Base-by-base conservation (phyloP, 768 basidiomycete species). In the Hypsizygus marmoreus region DNA sequence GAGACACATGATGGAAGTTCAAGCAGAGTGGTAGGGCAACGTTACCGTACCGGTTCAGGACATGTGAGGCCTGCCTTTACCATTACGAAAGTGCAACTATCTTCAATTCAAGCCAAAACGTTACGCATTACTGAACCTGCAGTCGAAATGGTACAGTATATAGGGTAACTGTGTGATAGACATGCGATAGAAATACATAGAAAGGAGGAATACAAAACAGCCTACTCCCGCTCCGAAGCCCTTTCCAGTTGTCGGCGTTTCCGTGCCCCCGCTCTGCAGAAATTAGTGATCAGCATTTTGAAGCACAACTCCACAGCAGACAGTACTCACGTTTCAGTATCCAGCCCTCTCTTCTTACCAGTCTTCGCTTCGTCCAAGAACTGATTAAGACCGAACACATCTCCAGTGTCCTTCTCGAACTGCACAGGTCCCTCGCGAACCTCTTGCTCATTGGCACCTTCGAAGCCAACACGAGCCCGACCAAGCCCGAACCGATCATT, bases 351-450 rank as follows among this genome's bases (percentile, higher is more conserved):
- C 72, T 95, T 95, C 66, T 84, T 83, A n/a, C 94, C 95, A 17
- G 86, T 85, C 77, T 92, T 97, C 13, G 95, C 97, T 66, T 94
- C 91, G 63, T 97, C 92, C 75, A 98, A 78, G 75, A 99, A 98
- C 64, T 95, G 86, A 68, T 97, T 90, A 52, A 97, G 75, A 51
- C 95, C 95, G 61, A 97, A 97, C 14, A 97, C 92, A 76, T 97
- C 95, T n/a, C 84, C 80, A 1, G 88, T 84, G 60, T 99, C 95
- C 73, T 97, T 97, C 75, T 99, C 97, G 60, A 99, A 99, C 61
- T 97, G 93, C 31, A 99, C 97, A 17, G 97, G 97, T 1, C 97
- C 97, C 58, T 92, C 90, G 45, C 85, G 72, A 20, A 87, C 76
- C 62, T 94, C 93, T 62, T 89, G 88, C 14, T 88, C 87, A 30